Evolutionary conservation across 192 early-diverging fungal species (phyloP).

Genomic region (Coemansia sp.): DNA sequence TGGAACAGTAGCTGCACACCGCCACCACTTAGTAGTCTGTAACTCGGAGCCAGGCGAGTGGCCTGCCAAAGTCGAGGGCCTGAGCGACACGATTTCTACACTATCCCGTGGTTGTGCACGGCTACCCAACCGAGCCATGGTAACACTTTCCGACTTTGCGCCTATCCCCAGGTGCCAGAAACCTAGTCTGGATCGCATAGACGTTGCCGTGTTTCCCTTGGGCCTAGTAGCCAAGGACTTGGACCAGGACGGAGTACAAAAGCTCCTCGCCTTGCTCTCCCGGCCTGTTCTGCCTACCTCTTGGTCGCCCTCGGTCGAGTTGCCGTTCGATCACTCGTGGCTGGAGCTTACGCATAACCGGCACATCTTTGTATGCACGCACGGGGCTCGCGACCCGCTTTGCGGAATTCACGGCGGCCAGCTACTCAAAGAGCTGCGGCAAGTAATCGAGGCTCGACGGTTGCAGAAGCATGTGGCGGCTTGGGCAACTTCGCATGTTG

Average conservation of each 20-base stretch:
- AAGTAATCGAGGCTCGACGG: constrained; percentile 17
- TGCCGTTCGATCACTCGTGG: constrained; percentile 43
- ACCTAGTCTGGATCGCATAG: constrained; percentile 12
- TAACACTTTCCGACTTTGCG: constrained; percentile 49
- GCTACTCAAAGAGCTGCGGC: constrained; percentile 29
- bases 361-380: constrained; percentile 54
- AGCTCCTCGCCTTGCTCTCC: constrained; percentile 33
- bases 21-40: constrained; percentile 46
- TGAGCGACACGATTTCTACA: constrained; percentile 34
- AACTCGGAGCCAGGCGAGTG: constrained; percentile 44
- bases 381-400: constrained; percentile 40
- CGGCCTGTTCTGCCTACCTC: constrained; percentile 32
- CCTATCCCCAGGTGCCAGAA: constrained; percentile 8
- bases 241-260: constrained; percentile 23
- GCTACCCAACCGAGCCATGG: constrained; percentile 44
- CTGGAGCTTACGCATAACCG: constrained; percentile 41
- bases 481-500: constrained; percentile 52
- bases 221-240: constrained; percentile 40
- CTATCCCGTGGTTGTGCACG: constrained; percentile 38
- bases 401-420: constrained; percentile 39
- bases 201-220: constrained; percentile 44
- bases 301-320: constrained; percentile 19
- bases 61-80: constrained; percentile 46
- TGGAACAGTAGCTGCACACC: constrained; percentile 39
- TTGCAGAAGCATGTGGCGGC: constrained; percentile 31